phyloP scores from a whole-genome alignment of 345 rosid genomes.

The Eucalyptus sp. region DNA sequence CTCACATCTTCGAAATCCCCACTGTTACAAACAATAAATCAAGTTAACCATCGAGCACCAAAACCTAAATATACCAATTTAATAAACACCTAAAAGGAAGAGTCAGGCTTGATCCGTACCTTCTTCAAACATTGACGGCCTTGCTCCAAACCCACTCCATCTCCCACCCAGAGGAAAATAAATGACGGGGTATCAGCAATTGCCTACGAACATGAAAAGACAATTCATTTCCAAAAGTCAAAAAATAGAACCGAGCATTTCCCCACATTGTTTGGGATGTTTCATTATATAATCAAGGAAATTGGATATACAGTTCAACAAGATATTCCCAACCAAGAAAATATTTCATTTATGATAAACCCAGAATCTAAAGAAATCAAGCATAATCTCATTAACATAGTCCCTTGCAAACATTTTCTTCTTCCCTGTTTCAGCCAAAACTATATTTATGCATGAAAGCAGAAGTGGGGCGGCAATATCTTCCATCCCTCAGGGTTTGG shows the following conservation, averaged over 20 bases:
- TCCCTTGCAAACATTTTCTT: not conserved
- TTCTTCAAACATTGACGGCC: constrained; percentile 97
- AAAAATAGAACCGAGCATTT: not conserved
- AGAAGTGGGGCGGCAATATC: not conserved
- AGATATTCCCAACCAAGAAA: not conserved
- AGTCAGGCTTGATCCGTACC: constrained; percentile 18
- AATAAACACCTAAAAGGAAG: not conserved
- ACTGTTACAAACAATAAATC: constrained; percentile 21
- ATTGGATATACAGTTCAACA: not conserved
- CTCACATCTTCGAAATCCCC: constrained; percentile 99
- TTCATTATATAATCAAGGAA: not conserved
- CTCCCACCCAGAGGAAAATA: constrained; percentile 99
- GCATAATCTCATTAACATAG: not conserved
- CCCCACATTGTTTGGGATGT: not conserved
- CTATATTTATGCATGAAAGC: not conserved
- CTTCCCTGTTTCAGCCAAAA: not conserved
- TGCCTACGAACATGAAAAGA: constrained; percentile 33
- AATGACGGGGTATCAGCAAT: constrained; percentile 98
- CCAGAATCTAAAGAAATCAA: not conserved
- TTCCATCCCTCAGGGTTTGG: not conserved
- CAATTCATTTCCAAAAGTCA: not conserved
- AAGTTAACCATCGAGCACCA: not conserved
- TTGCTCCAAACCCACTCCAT: constrained; percentile 94
- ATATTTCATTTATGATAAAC: not conserved
- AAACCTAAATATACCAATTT: not conserved